Evolutionary conservation across 2,329 filamentous ascomycete genomes (phyloP).

Genomic region (Leptographium radiaticola): DNA sequence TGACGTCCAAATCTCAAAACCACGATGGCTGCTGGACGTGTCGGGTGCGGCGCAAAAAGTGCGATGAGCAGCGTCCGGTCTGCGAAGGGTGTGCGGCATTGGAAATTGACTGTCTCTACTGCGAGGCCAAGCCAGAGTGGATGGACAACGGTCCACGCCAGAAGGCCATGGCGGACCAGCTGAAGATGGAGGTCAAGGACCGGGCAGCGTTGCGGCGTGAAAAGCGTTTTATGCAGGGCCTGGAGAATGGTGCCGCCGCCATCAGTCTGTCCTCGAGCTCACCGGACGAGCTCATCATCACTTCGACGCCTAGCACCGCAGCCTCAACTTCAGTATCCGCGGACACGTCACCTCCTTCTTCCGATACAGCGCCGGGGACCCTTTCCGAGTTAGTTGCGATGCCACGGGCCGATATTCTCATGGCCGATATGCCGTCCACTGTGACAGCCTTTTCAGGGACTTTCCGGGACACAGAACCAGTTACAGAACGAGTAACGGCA

Average conservation of each 20-base stretch:
- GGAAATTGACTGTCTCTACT: constrained; percentile 43
- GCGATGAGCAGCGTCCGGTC: constrained; percentile 38
- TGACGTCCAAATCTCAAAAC: constrained; percentile 22
- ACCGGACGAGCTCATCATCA: constrained; percentile 7
- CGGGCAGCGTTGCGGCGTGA: constrained; percentile 37
- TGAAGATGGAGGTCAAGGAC: constrained; percentile 46
- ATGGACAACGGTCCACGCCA: constrained; percentile 40
- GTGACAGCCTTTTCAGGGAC: too few relatives aligned
- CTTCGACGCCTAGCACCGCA: not conserved
- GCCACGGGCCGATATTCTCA: too few relatives aligned
- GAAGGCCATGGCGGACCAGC: constrained; percentile 34
- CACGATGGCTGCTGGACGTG: constrained; percentile 47
- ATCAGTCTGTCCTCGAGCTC: constrained; percentile 14
- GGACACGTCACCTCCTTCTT: not conserved
- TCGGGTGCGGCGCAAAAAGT: constrained; percentile 47
- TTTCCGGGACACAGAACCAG: not conserved
- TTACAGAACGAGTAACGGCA: not conserved
- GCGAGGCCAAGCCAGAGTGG: constrained; percentile 40
- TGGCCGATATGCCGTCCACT: too few relatives aligned
- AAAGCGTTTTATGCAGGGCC: constrained; percentile 30
- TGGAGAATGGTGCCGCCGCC: constrained; percentile 18
- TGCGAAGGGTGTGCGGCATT: constrained; percentile 38
- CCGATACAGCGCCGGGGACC: not conserved
- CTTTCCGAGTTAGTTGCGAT: not conserved
- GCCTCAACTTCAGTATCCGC: too few relatives aligned